A percentile compares a stretch with the other conserved stretches of the same genome.
Conservation (phyloP, 176 grass and related monocot species). For the Oryza brachyantha region DNA sequence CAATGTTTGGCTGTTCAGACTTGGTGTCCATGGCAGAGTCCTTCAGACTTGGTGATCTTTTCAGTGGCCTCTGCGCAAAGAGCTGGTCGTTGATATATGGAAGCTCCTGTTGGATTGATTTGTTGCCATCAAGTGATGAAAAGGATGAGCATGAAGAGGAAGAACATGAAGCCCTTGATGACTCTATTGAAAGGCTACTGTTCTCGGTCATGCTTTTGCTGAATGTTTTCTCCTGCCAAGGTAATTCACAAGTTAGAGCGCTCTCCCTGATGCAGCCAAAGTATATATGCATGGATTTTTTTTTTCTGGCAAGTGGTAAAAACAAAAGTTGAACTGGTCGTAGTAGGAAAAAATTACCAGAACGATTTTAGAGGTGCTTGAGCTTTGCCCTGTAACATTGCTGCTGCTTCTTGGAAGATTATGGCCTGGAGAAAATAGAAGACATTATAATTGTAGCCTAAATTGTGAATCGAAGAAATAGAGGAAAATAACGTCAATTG, state of each 20-base stretch:
- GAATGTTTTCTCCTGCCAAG: slow-evolving; percentile 79
- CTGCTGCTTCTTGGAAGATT: slow-evolving; percentile 38
- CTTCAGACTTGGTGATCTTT: slow-evolving; percentile 49
- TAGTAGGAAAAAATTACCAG: slow-evolving; percentile 55
- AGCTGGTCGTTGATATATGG: slow-evolving; percentile 50
- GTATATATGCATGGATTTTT: not conserved
- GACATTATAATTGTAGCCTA: slow-evolving; percentile 12
- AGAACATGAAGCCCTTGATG: slow-evolving; percentile 82
- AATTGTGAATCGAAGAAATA: not conserved
- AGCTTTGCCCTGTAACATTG: slow-evolving; percentile 37
- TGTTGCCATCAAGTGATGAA: slow-evolving; percentile 69
- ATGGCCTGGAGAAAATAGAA: slow-evolving; percentile 41
- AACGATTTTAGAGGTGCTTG: slow-evolving; percentile 53
- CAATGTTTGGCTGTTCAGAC: slow-evolving; percentile 23
- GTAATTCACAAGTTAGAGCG: slow-evolving; percentile 18
- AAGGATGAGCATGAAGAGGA: slow-evolving; percentile 89
- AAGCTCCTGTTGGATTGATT: slow-evolving; percentile 56
- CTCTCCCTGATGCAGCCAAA: not conserved
- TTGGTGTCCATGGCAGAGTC: slow-evolving; percentile 25
- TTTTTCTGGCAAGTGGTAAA: not conserved
- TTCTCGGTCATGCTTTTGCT: slow-evolving; percentile 88
- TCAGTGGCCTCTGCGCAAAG: slow-evolving; percentile 47
- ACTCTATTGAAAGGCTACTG: slow-evolving; percentile 78
- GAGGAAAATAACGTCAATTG: not conserved
- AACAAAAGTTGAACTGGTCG: not conserved